A percentile compares a stretch with the other conserved stretches of the same genome.
Evolutionary conservation across 352 stramenopile species (phyloP).

Genomic region (Phytophthora pistaciae): DNA sequence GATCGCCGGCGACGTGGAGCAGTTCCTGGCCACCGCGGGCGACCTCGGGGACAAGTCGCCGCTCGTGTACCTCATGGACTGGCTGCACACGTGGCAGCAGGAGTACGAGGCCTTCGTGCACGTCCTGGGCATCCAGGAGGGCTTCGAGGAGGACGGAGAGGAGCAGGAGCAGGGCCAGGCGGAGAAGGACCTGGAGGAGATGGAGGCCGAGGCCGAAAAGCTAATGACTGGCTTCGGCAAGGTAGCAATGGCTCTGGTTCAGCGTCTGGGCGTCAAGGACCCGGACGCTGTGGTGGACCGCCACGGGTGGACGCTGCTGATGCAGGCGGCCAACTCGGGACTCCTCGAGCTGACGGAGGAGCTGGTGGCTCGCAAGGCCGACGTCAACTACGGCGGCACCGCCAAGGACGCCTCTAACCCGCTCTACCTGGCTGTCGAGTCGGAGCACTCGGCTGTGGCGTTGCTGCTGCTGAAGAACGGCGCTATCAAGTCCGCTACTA

Average conservation of each 20-base stretch:
- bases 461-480: constrained; percentile 79
- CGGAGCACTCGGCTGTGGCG: constrained; percentile 75
- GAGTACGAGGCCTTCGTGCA: constrained; percentile 87
- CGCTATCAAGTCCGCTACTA: constrained; percentile 70
- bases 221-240: constrained; percentile 74
- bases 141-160: constrained; percentile 22
- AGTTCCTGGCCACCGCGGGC: constrained; percentile 47
- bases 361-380: constrained; percentile 55
- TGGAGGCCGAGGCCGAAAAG: constrained; percentile 74
- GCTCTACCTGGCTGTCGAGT: constrained; percentile 80
- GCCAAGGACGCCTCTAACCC: constrained; percentile 63
- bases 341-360: constrained; percentile 65
- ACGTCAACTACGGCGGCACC: constrained; percentile 69
- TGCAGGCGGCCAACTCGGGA: constrained; percentile 85
- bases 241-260: constrained; percentile 60
- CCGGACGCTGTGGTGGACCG: constrained; percentile 69
- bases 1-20: constrained; percentile 54
- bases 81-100: constrained; percentile 89
- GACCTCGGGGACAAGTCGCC: constrained; percentile 45
- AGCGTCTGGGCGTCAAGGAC: constrained; percentile 46
- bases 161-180: constrained; percentile 26
- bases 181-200: constrained; percentile 77
- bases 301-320: constrained; percentile 86
- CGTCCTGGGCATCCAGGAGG: constrained; percentile 69
- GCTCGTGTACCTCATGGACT: constrained; percentile 85